Base-by-base conservation (phyloP, 2,329 filamentous ascomycete genomes). In the Cylindrodendrum hubeiense region DNA sequence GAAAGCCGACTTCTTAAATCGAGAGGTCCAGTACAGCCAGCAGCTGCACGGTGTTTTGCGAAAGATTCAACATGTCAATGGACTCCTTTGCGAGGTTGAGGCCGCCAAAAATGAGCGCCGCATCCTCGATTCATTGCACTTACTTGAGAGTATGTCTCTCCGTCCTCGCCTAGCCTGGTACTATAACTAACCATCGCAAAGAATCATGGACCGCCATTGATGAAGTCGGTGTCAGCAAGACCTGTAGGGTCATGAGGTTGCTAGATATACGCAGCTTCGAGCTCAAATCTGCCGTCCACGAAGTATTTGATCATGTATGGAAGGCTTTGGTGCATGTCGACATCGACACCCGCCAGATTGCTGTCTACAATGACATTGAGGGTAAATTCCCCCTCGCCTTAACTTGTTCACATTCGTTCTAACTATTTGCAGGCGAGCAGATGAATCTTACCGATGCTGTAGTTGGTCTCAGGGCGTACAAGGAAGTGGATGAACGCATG, bases 301-400 rank as follows among this genome's bases (percentile, higher is more conserved):
- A 91, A 43, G 87, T 88, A 9, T 86, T 96, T 41, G 86, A 88
- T 46, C 83, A 85, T 59, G 86, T 90, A n/a, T 98, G 94, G 93
- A 87, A 87, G 63, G 82, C 85, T 0, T 82, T 95, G 46, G 82
- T 97, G 13, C 79, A 84, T 1, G 79, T 94, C 19, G 88, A 95
- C 73, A 78, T 83, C 1, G 82, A 87, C 22, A 79, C 82, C 9
- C 81, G 83, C 9, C 84, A 79, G 49, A 79, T 96, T 8, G 85
- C 82, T 0, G 85, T 97, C 34, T 82, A 81, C 26, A 81, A 85
- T 13, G 79, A 79, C 19, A 79, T 84, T 26, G 77, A 87, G 77
- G 84, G 88, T 90, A 77, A 52, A 78, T 3, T n/a, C 15, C 17
- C 46, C 4, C 12, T 22, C n/a, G 9, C 52, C 24, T 0, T 17